Evolutionary conservation across 768 basidiomycete species (phyloP), one percentile per base, ranked within the genome.

Genomic region (Piloderma croceum): DNA sequence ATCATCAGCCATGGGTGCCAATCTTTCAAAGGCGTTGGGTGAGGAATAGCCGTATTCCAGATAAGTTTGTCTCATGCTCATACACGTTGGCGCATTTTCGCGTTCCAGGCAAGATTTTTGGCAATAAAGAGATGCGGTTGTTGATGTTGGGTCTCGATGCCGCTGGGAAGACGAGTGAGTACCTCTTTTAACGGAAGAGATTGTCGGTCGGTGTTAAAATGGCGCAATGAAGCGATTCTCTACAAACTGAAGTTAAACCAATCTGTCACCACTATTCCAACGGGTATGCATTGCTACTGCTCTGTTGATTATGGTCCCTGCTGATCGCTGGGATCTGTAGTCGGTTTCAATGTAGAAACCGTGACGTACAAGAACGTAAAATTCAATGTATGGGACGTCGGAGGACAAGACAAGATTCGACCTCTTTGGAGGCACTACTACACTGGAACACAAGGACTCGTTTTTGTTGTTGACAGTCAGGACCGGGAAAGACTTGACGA

Each of bases 211-310:
- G 41, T 31, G 41, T 46, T 48, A 24, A 46, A 41, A 24, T 34
- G n/a, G 31, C 27, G 39, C 12, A 42, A 40, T 40, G 12, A 62
- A 98, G 94, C 94, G 33, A 98, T 98, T 59, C 78, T 98, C 34
- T 98, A 98, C 75, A 98, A 98, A 63, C 83, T 98, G 66, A 98
- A 98, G 70, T 69, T 98, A 62, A 96, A 97, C 67, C 93, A 98
- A 67, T 92, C 90, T 36, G 94, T 98, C 43, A 98, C 94, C 17
- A 98, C 94, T 17, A 97, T 98, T 58, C 94, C 94, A 44, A 98
- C 94, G 44, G 90, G 90, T 61, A 29, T 38, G 5, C 41, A 27
- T 48, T 54, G 34, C 17, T 24, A n/a, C 18, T 24, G 22, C 13
- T 15, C n/a, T 41, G n/a, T 39, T 13, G 22, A 19, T 23, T 50